These are phyloP conservation scores for Kodamaea anthophila DNA, from an alignment of 1,139 yeast species.

Conservation along the genomic window DNA sequence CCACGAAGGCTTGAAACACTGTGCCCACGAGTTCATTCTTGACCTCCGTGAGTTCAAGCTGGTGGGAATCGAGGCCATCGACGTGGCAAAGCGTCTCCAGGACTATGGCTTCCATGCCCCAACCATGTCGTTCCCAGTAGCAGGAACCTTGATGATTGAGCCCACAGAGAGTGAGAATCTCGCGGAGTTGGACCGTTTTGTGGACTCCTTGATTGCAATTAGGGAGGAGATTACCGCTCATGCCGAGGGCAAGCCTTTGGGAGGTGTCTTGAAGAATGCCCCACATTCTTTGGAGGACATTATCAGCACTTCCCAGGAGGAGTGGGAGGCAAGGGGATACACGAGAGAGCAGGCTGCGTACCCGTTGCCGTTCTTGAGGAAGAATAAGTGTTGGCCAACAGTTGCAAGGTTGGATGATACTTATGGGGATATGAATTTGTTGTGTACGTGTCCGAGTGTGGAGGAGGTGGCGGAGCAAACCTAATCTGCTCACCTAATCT, in stretches of 20 bases:
- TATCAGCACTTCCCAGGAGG: conserved; percentile 48
- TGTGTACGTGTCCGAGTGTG: conserved; percentile 89
- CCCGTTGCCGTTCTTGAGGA: conserved; percentile 69
- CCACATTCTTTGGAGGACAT: conserved; percentile 88
- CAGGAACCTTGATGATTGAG: conserved; percentile 95
- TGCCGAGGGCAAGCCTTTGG: conserved; percentile 59
- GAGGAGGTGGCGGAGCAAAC: conserved; percentile 47
- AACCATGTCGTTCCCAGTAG: conserved; percentile 97
- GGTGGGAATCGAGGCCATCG: conserved; percentile 87
- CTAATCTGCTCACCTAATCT: no score
- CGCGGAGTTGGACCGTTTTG: conserved; percentile 84
- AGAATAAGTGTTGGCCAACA: conserved; percentile 89
- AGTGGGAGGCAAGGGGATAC: conserved; percentile 80
- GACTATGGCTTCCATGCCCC: conserved; percentile 99
- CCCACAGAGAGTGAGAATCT: conserved; percentile 94
- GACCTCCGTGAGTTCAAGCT: conserved; percentile 84
- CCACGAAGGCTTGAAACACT: conserved; percentile 58
- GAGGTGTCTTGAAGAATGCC: conserved; percentile 76
- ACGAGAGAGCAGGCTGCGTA: conserved; percentile 91
- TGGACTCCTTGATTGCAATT: conserved; percentile 79
- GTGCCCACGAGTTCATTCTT: conserved; percentile 95
- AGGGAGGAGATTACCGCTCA: conserved; percentile 78
- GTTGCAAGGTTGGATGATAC: conserved; percentile 91
- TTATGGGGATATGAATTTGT: conserved; percentile 85
- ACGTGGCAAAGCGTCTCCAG: conserved; percentile 92